Conservation (phyloP, 352 stramenopile genomes). For the Pythium aristosporum region DNA sequence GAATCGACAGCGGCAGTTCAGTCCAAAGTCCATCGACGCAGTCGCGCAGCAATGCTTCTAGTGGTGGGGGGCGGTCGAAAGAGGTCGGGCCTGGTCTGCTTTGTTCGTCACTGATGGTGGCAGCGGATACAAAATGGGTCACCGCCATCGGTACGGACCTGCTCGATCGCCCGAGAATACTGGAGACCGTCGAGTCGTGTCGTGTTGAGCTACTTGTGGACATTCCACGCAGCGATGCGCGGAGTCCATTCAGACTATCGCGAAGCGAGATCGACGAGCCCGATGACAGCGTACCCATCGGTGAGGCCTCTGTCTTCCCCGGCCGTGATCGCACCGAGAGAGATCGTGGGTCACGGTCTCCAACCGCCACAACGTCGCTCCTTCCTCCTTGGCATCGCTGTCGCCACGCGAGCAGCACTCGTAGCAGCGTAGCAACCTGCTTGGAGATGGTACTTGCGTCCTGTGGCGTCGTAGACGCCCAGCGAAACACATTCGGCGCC, state of each 20-base stretch:
- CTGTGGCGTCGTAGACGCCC: constrained; percentile 23
- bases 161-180: constrained; percentile 14
- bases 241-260: constrained; percentile 2
- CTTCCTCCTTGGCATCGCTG: constrained; percentile 6
- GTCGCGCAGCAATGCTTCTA: constrained; percentile 6
- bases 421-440: constrained; percentile 40
- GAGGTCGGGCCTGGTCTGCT: neutral
- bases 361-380: neutral
- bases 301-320: neutral
- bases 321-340: neutral
- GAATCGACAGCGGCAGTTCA: constrained; percentile 21
- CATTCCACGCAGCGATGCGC: neutral
- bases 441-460: constrained; percentile 26
- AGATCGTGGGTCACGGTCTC: neutral
- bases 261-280: constrained; percentile 6
- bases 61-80: neutral
- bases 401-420: constrained; percentile 41
- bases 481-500: constrained; percentile 54
- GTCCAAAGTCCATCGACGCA: constrained; percentile 19
- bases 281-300: neutral
- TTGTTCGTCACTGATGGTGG: neutral
- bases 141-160: neutral
- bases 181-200: constrained; percentile 15
- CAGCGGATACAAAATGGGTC: constrained; percentile 6
- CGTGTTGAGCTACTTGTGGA: neutral